phyloP scores from a whole-genome alignment of 2,329 filamentous ascomycete genomes.

The Calcarisporium arbuscula region DNA sequence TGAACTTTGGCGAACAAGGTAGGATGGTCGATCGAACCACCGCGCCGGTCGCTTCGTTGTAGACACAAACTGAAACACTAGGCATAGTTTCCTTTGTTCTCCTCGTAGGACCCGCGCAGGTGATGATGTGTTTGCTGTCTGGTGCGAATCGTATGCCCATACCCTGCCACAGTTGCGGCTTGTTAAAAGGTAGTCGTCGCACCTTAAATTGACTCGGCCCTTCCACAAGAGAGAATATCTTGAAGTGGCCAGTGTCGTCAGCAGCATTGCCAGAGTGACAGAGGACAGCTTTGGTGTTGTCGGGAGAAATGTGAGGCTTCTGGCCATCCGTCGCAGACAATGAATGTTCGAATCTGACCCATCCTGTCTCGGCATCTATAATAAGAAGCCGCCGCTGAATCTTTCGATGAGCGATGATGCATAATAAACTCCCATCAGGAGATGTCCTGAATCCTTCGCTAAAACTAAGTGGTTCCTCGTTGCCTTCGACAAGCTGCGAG shows the following conservation, averaged over 20 bases:
- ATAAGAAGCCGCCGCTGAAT: slow-evolving; percentile 4
- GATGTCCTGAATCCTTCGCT: slow-evolving; percentile 5
- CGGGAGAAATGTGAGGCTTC: slow-evolving; percentile 5
- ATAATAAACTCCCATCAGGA: slow-evolving; percentile 6
- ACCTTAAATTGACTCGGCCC: background rate
- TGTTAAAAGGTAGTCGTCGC: slow-evolving; percentile 1
- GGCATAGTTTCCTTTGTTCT: background rate
- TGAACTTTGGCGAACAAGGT: slow-evolving; percentile 2
- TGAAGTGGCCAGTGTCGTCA: background rate
- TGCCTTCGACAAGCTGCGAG: slow-evolving; percentile 6
- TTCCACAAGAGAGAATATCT: too few relatives aligned
- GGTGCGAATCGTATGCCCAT: slow-evolving; percentile 6
- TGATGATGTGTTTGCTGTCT: slow-evolving; percentile 5
- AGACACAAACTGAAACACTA: slow-evolving; percentile 5
- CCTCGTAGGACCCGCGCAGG: slow-evolving; percentile 4
- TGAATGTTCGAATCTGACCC: slow-evolving; percentile 3
- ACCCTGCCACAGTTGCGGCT: slow-evolving; percentile 3
- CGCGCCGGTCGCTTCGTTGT: slow-evolving; percentile 1
- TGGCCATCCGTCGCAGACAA: slow-evolving; percentile 3
- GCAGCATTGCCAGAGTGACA: background rate
- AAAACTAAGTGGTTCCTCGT: slow-evolving; percentile 5
- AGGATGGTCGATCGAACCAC: background rate
- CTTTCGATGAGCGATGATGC: slow-evolving; percentile 3
- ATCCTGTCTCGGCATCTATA: slow-evolving; percentile 5
- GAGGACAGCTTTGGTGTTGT: slow-evolving; percentile 6